Base-by-base conservation (phyloP, 768 basidiomycete species). In the Rhodotorula babjevae region DNA sequence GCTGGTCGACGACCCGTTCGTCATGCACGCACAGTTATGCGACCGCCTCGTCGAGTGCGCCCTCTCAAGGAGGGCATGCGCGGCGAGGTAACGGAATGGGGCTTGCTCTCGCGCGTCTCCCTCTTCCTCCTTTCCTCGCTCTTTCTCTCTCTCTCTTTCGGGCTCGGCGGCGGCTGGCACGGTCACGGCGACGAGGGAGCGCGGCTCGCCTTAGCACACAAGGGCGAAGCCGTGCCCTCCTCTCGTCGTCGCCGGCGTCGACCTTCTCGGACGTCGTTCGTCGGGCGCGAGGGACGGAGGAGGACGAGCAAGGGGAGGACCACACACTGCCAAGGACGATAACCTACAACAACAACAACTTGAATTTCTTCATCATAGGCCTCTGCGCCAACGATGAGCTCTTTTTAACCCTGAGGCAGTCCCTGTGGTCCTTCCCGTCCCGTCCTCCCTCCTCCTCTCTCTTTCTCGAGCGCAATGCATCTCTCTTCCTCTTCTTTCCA, bases 391-490 rank as follows among this genome's bases (percentile, higher is more conserved):
- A 18, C 46, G 61, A 55, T 50, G 49, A 70, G 21, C 25, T 15
- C 72, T 73, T 73, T 73, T 73, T 73, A 73, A 73, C 72, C 72
- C 72, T 73, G 72, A 73, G 65, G 67, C 61, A 57, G 15, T 44
- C 53, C 53, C 23, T n/a, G 47, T 47, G 36, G 40, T 60, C 49
- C 14, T 31, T 29, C 31, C 36, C 25, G 25, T 50, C 18, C 27
- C n/a, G 53, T 9, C 18, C 14, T 33, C 6, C 15, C 40, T 59
- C 40, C n/a, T 40, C 4, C 33, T 49, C 44, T 42, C 55, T 40
- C 40, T 21, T n/a, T 42, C 15, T 55, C 12, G 7, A 11, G 31
- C 19, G 56, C 31, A 29, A 61, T 46, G 12, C 29, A 18, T 29
- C 15, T n/a, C 40, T 59, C 40, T 42, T 40, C 4, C 33, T 49